Evolutionary conservation across 169 alveolate genomes (phyloP).

Genomic region (Babesia ovis): DNA sequence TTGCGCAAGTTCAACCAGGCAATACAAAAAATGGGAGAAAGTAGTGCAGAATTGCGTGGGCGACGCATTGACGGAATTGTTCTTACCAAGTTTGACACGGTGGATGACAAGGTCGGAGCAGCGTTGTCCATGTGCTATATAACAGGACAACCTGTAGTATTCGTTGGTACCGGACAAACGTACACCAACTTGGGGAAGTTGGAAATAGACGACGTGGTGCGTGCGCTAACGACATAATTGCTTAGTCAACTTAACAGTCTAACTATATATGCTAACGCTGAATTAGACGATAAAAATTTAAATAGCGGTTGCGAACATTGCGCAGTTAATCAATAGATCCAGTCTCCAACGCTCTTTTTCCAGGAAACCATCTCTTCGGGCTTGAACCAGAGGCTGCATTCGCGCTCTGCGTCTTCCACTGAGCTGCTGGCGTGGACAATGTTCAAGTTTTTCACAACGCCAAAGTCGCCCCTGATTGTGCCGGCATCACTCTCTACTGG

Average conservation of each 20-base stretch:
- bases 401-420: conserved; percentile 92
- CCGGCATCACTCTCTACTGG: conserved; percentile 87
- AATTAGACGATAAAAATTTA: too few relatives aligned
- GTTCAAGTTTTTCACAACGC: conserved; percentile 92
- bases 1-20: conserved; percentile 94
- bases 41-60: conserved; percentile 73
- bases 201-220: conserved; percentile 88
- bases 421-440: conserved; percentile 94
- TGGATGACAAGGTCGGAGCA: conserved; percentile 99
- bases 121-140: conserved; percentile 98
- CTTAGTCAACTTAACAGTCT: too few relatives aligned
- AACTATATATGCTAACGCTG: too few relatives aligned
- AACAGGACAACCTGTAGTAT: conserved; percentile 98
- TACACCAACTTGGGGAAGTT: conserved; percentile 94
- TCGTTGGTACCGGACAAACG: conserved; percentile 99
- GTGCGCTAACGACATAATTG: conserved; percentile 74
- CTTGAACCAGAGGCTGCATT: conserved; percentile 93
- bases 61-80: conserved; percentile 99
- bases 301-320: not conserved
- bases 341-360: conserved; percentile 55
- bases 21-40: conserved; percentile 80
- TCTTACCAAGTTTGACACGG: conserved; percentile 98
- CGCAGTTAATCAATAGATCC: conserved; percentile 25
- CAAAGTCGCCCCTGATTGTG: conserved; percentile 94
- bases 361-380: conserved; percentile 88